Evolutionary conservation across 2,329 filamentous ascomycete species (phyloP).

Genomic region (Phyllosticta ampelicida): DNA sequence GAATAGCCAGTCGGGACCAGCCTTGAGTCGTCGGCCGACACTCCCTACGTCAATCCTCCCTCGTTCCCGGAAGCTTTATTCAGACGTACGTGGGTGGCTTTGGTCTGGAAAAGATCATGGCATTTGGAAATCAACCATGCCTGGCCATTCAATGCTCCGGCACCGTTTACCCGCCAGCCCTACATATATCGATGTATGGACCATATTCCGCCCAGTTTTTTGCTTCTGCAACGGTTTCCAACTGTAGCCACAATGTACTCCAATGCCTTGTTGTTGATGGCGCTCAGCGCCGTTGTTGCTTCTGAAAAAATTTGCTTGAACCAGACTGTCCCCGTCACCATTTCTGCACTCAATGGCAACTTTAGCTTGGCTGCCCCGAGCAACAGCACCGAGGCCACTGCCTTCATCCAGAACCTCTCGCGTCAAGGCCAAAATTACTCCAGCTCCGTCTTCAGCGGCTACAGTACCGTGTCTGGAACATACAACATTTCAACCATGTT

Average conservation of each 20-base stretch:
- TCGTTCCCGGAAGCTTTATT: background rate
- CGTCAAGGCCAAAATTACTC: constrained; percentile 43
- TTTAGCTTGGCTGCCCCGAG: background rate
- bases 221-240: too few relatives aligned
- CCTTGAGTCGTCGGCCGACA: background rate
- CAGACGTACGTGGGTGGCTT: background rate
- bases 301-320: constrained; percentile 7
- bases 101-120: background rate
- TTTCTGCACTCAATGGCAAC: constrained; percentile 1
- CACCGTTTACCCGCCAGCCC: background rate
- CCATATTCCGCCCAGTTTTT: background rate
- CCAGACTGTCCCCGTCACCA: constrained; percentile 7
- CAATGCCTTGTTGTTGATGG: background rate
- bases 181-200: background rate
- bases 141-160: background rate
- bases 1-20: background rate
- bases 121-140: background rate
- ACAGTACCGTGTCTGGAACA: constrained; percentile 39
- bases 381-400: constrained; percentile 45
- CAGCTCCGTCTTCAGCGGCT: constrained; percentile 35
- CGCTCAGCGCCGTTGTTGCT: constrained; percentile 4
- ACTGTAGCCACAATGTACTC: too few relatives aligned
- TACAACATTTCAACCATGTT: constrained; percentile 52
- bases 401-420: constrained; percentile 43
- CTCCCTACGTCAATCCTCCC: background rate